These are phyloP conservation scores for Penicillium janthinellum DNA, from an alignment of 2,329 filamentous ascomycete species.

Conservation along the genomic window DNA sequence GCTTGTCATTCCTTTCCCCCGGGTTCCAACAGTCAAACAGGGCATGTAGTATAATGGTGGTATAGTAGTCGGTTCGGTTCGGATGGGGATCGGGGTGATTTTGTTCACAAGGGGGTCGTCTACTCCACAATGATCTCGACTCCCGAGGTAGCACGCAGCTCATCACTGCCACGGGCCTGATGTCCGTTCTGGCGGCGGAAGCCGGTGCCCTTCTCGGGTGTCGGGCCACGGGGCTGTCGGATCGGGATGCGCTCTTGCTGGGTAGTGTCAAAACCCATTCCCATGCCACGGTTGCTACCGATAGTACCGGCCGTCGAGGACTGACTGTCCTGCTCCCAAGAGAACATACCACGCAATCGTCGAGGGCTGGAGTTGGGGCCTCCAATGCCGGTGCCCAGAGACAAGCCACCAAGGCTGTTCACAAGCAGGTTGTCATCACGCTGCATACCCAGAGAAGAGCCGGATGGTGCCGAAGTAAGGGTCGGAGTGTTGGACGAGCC, in stretches of 20 bases:
- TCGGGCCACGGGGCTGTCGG: conserved; percentile 63
- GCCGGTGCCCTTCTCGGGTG: conserved; percentile 61
- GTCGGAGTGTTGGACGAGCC: conserved; percentile 66
- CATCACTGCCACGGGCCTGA: conserved; percentile 63
- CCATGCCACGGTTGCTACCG: conserved; percentile 65
- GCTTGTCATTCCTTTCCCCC: conserved; percentile 8
- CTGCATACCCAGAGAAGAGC: conserved; percentile 49
- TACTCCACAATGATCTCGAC: conserved; percentile 68
- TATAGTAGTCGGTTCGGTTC: conserved; percentile 1
- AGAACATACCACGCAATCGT: conserved; percentile 61
- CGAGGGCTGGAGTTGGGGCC: conserved; percentile 57
- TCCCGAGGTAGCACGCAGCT: conserved; percentile 61
- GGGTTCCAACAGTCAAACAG: neutral
- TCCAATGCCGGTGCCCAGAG: conserved; percentile 53
- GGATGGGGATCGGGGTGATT: neutral
- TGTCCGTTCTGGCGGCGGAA: conserved; percentile 65
- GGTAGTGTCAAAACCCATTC: conserved; percentile 59
- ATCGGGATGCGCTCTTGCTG: conserved; percentile 58
- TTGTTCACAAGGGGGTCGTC: conserved; percentile 16
- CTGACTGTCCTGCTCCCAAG: conserved; percentile 59
- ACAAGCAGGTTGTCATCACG: conserved; percentile 63
- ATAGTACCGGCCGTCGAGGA: conserved; percentile 57
- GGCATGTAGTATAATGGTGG: neutral
- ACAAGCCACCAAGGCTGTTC: conserved; percentile 64
- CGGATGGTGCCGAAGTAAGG: conserved; percentile 62